Percentiles rank a stretch among this genome's conserved stretches.
Evolutionary conservation across 1,284 basidiomycete genomes (phyloP).

Genomic region (Irpex sp.): DNA sequence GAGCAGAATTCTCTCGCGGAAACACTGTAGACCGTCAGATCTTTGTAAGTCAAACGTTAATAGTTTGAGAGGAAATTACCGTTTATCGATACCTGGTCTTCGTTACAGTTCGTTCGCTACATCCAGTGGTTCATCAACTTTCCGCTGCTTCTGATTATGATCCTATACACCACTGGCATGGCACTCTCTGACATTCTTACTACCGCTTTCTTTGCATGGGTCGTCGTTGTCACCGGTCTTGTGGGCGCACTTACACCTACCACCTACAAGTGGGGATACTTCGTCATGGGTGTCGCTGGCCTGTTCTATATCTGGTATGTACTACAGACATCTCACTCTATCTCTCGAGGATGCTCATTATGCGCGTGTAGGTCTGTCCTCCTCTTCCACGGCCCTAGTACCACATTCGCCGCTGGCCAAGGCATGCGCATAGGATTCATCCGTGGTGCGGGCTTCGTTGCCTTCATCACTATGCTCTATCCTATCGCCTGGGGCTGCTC

Average conservation of each 20-base stretch:
- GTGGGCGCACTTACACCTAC: conserved; percentile 45
- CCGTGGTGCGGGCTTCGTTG: conserved; percentile 37
- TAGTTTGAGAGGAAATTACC: not conserved
- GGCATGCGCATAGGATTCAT: conserved; percentile 40
- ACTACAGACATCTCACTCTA: not conserved
- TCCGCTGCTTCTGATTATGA: conserved; percentile 49
- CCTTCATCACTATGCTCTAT: conserved; percentile 51
- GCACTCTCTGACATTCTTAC: conserved; percentile 50
- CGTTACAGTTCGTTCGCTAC: conserved; percentile 42
- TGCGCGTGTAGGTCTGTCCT: conserved; percentile 25
- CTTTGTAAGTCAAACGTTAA: conserved; percentile 39
- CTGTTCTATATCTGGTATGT: conserved; percentile 46
- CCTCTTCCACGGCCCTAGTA: conserved; percentile 26
- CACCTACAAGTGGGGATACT: conserved; percentile 53
- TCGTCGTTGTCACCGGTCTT: conserved; percentile 51
- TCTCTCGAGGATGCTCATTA: not conserved
- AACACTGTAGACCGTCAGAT: conserved; percentile 36
- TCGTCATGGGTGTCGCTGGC: conserved; percentile 40
- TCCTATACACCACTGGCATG: conserved; percentile 49
- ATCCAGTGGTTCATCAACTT: conserved; percentile 60
- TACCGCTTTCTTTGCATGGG: conserved; percentile 52
- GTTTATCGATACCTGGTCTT: not conserved
- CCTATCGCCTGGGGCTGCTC: conserved; percentile 44
- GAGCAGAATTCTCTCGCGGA: conserved; percentile 37
- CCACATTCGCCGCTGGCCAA: conserved; percentile 32